These are phyloP conservation scores for Agrocybe chaxingu DNA, from an alignment of 768 basidiomycete species.

Conservation along the genomic window DNA sequence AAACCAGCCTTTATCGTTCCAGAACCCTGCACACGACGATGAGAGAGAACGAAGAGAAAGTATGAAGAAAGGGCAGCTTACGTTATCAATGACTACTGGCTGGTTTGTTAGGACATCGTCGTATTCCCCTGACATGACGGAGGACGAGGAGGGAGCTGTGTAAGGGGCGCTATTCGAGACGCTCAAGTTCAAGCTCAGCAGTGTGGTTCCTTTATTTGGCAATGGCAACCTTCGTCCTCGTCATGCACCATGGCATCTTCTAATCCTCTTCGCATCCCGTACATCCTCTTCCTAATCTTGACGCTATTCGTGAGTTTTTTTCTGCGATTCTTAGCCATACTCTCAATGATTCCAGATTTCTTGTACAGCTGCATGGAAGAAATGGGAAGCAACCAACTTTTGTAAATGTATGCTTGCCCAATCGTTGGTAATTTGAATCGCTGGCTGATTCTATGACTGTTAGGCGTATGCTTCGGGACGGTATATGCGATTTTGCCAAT, in stretches of 20 bases:
- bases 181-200: conserved; percentile 24
- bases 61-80: conserved; percentile 34
- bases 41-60: conserved; percentile 6
- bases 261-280: conserved; percentile 3
- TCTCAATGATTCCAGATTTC: conserved; percentile 11
- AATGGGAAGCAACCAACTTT: conserved; percentile 89
- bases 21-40: conserved; percentile 67
- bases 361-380: conserved; percentile 40
- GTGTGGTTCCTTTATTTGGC: conserved; percentile 13
- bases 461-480: conserved; percentile 88
- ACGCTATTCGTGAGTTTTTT: conserved; percentile 11
- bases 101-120: conserved; percentile 97
- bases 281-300: conserved; percentile 15
- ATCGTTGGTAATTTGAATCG: neutral
- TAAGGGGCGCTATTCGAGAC: conserved; percentile 9
- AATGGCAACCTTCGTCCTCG: conserved; percentile 1
- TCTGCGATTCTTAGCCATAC: neutral
- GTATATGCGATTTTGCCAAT: conserved; percentile 86
- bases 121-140: conserved; percentile 76
- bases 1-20: conserved; percentile 99
- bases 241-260: conserved; percentile 16
- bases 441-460: conserved; percentile 7
- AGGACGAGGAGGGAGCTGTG: conserved; percentile 5
- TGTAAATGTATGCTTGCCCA: conserved; percentile 67
- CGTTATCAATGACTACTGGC: conserved; percentile 98